Percentiles rank a stretch among this genome's conserved stretches.
phyloP scores from a whole-genome alignment of 73 alveolate genomes.

The Paramecium biaurelia region DNA sequence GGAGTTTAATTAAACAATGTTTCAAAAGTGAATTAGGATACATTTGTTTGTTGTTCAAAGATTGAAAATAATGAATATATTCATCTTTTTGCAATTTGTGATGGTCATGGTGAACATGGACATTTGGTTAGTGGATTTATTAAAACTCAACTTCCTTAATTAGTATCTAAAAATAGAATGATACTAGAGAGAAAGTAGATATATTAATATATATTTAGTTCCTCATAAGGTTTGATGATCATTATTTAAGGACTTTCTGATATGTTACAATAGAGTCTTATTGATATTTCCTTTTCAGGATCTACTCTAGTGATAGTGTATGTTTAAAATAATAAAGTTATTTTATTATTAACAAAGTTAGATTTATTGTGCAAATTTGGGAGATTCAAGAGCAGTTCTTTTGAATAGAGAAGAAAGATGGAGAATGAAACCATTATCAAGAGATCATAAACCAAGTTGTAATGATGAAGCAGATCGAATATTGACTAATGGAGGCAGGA shows the following conservation, averaged over 20 bases:
- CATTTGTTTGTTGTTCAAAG: background rate
- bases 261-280: constrained; percentile 23
- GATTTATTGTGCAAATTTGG: constrained; percentile 84
- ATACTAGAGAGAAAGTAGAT: background rate
- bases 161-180: background rate
- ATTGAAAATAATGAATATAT: background rate
- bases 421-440: constrained; percentile 79
- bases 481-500: constrained; percentile 80
- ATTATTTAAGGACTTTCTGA: background rate
- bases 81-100: constrained; percentile 51
- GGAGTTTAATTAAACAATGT: background rate
- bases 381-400: constrained; percentile 92
- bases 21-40: background rate
- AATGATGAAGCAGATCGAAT: constrained; percentile 93
- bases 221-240: background rate
- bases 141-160: constrained; percentile 17
- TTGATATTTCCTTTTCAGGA: constrained; percentile 72
- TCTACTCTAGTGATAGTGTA: constrained; percentile 67
- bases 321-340: background rate
- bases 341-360: background rate
- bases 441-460: constrained; percentile 97
- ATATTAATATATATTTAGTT: background rate
- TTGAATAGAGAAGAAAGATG: constrained; percentile 61
- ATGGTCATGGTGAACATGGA: constrained; percentile 65
- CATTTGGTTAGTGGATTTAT: constrained; percentile 47